phyloP scores from a whole-genome alignment of 176 grass and related monocot genomes.

The Pharus latifolius region DNA sequence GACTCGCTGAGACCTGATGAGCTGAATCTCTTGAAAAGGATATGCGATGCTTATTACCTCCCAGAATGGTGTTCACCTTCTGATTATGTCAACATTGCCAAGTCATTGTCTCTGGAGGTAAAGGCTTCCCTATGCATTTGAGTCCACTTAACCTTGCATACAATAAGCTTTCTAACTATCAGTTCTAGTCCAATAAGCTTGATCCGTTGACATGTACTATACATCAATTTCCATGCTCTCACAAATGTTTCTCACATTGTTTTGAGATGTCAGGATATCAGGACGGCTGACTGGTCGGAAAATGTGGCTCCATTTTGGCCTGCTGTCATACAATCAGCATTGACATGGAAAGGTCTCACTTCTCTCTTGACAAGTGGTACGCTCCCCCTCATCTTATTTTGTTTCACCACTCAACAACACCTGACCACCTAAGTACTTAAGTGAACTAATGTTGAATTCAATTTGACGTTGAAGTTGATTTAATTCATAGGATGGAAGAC shows the following conservation, averaged over 20 bases:
- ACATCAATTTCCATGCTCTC: neutral
- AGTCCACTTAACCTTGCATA: neutral
- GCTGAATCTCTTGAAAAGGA: constrained; percentile 68
- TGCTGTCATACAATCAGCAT: constrained; percentile 72
- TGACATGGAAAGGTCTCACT: constrained; percentile 81
- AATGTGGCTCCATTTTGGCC: constrained; percentile 98
- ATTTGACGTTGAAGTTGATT: neutral
- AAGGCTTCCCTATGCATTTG: neutral
- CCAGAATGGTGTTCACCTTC: constrained; percentile 91
- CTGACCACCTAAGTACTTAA: neutral
- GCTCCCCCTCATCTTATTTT: neutral
- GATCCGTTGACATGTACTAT: neutral
- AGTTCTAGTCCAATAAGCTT: neutral
- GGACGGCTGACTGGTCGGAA: constrained; percentile 79
- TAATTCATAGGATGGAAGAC: constrained; percentile 85
- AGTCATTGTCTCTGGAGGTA: constrained; percentile 78
- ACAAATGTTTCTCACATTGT: neutral
- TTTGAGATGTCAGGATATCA: constrained; percentile 61
- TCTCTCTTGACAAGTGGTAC: constrained; percentile 66
- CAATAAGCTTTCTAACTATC: neutral
- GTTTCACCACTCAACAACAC: neutral
- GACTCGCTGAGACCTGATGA: constrained; percentile 64
- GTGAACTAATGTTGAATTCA: neutral
- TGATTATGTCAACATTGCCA: constrained; percentile 65
- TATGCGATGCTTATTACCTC: constrained; percentile 81